A percentile compares a stretch with the other conserved stretches of the same genome.
These are phyloP conservation scores for Helicostylum pulchrum DNA, from an alignment of 192 early-diverging fungal genomes.

Conservation along the genomic window DNA sequence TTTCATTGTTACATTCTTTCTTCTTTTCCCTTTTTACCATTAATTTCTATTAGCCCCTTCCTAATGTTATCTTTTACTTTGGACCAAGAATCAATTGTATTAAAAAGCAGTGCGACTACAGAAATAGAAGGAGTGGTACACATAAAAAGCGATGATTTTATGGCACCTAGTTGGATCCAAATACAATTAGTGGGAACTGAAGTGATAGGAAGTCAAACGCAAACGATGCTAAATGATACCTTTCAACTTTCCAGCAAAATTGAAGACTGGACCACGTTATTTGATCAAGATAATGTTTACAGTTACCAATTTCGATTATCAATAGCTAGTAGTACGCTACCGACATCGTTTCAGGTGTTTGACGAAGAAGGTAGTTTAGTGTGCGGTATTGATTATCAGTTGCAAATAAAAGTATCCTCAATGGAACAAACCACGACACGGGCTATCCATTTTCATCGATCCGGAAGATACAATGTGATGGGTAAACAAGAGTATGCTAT, in stretches of 20 bases:
- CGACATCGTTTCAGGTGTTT: background rate
- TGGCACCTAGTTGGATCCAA: background rate
- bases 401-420: background rate
- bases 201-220: background rate
- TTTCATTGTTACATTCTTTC: too few species aligned
- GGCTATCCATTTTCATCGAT: background rate
- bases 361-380: background rate
- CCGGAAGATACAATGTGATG: too few species aligned
- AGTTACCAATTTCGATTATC: background rate
- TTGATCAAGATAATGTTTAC: background rate
- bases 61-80: background rate
- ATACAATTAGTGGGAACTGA: background rate
- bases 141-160: background rate
- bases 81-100: background rate
- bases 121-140: background rate
- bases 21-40: background rate
- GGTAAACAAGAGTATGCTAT: background rate
- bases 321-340: background rate
- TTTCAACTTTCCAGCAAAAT: background rate
- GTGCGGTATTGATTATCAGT: background rate
- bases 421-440: background rate
- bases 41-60: background rate
- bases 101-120: background rate
- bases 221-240: background rate
- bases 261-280: background rate